Conservation (phyloP, 2,329 filamentous ascomycete genomes). For the Aspergillus bombycis region DNA sequence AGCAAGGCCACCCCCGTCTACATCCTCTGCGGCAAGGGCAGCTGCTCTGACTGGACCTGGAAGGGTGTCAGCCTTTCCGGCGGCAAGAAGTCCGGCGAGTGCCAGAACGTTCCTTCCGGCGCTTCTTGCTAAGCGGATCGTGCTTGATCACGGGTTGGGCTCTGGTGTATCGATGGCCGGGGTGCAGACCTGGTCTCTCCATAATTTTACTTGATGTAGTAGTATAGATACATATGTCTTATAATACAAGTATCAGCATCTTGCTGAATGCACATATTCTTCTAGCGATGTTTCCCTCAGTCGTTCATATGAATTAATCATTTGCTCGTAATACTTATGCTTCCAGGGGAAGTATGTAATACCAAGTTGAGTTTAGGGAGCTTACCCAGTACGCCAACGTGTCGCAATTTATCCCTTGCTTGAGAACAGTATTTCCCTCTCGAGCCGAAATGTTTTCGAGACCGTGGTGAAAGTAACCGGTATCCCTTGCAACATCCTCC, state of each 20-base stretch:
- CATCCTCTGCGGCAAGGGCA: conserved; percentile 58
- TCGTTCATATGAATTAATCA: not conserved
- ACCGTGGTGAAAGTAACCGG: too few relatives aligned
- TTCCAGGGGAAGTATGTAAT: accelerated
- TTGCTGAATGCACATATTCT: not conserved
- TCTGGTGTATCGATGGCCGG: not conserved
- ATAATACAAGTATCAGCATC: not conserved
- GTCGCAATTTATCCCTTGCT: too few relatives aligned
- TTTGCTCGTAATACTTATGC: not conserved
- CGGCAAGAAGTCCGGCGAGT: conserved; percentile 50
- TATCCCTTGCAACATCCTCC: too few relatives aligned
- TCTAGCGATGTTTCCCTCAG: not conserved
- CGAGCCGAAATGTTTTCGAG: too few relatives aligned
- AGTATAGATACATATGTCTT: not conserved
- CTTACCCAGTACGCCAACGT: too few relatives aligned
- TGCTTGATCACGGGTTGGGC: not conserved
- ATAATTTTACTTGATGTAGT: not conserved
- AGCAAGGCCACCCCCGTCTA: conserved; percentile 49
- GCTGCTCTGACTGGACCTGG: conserved; percentile 60
- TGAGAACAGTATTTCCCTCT: too few relatives aligned
- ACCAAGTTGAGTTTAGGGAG: too few relatives aligned
- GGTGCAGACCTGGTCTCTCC: not conserved
- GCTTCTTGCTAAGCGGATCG: conserved; percentile 33
- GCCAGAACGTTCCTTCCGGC: conserved; percentile 45
- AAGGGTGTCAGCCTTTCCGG: conserved; percentile 54